These are phyloP conservation scores for Russula sp. DNA, from an alignment of 768 basidiomycete genomes.

Conservation along the genomic window DNA sequence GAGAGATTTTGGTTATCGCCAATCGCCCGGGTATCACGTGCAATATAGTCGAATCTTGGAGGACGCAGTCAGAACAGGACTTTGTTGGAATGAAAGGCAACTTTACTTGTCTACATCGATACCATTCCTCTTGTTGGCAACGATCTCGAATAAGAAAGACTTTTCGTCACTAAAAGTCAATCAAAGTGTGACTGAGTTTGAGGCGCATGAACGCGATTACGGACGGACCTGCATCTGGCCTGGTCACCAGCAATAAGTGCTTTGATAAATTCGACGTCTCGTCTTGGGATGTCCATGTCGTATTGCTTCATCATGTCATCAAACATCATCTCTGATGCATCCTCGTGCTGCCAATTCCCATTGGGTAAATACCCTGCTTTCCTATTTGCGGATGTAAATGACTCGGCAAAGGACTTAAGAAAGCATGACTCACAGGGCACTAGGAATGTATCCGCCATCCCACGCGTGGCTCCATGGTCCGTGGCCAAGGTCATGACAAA, in stretches of 20 bases:
- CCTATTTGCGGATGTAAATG: constrained; percentile 6
- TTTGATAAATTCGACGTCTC: constrained; percentile 63
- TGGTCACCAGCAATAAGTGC: constrained; percentile 72
- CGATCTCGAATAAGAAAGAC: constrained; percentile 77
- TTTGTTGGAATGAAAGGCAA: not conserved
- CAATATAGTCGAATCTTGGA: constrained; percentile 75
- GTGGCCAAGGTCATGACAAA: constrained; percentile 84
- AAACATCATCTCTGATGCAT: constrained; percentile 82
- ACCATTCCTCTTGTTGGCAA: constrained; percentile 77
- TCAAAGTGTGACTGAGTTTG: not conserved
- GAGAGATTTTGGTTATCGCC: constrained; percentile 59
- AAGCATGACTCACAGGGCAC: constrained; percentile 50
- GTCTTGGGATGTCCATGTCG: constrained; percentile 45
- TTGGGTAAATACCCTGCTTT: constrained; percentile 29
- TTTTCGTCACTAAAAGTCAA: constrained; percentile 45
- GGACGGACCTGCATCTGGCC: constrained; percentile 52
- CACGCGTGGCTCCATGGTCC: constrained; percentile 87
- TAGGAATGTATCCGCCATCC: constrained; percentile 70
- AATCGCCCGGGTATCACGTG: constrained; percentile 68
- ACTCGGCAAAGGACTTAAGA: not conserved
- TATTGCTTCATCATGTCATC: constrained; percentile 62
- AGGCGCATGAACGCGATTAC: constrained; percentile 25
- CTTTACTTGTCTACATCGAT: constrained; percentile 83
- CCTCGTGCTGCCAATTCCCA: constrained; percentile 67
- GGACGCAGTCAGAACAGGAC: not conserved